Evolutionary conservation across 1,139 yeast genomes (phyloP).

Genomic region (Taphrina populina): DNA sequence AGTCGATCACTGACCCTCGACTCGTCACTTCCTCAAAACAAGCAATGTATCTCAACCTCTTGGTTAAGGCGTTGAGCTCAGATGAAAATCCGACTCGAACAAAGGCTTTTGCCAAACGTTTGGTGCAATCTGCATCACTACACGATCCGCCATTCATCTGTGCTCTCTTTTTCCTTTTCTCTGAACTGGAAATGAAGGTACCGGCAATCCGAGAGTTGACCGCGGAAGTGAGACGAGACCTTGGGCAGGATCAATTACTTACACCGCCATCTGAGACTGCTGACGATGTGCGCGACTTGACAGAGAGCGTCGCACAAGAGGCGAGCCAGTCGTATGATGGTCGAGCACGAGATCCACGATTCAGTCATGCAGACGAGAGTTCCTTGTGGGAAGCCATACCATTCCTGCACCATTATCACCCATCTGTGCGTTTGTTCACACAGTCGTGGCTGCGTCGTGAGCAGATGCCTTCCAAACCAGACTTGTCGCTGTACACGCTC

Average conservation of each 20-base stretch:
- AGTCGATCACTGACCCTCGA: constrained; percentile 81
- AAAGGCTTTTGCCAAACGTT: constrained; percentile 86
- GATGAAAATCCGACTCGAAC: constrained; percentile 68
- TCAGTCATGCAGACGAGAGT: constrained; percentile 74
- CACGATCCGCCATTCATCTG: constrained; percentile 58
- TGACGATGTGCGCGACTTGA: constrained; percentile 43
- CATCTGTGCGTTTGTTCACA: constrained; percentile 83
- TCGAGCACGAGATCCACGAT: constrained; percentile 85
- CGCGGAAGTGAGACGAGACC: constrained; percentile 42
- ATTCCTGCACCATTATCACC: constrained; percentile 81
- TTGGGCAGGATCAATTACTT: constrained; percentile 40
- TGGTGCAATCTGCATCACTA: constrained; percentile 79
- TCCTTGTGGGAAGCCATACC: constrained; percentile 79
- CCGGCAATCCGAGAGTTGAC: constrained; percentile 55
- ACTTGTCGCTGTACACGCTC: constrained; percentile 80
- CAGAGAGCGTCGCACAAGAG: constrained; percentile 36
- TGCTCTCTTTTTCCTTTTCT: constrained; percentile 79
- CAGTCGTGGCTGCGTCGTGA: constrained; percentile 54
- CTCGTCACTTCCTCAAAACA: constrained; percentile 81
- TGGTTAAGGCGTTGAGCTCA: constrained; percentile 76
- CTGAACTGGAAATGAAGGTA: constrained; percentile 59
- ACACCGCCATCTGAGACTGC: constrained; percentile 46
- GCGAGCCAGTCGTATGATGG: constrained; percentile 60
- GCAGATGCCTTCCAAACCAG: constrained; percentile 64
- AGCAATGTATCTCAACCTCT: constrained; percentile 79